Percentiles rank a stretch among this genome's conserved stretches.
These are phyloP conservation scores for Nemania sp. DNA, from an alignment of 2,329 filamentous ascomycete species.

Conservation along the genomic window DNA sequence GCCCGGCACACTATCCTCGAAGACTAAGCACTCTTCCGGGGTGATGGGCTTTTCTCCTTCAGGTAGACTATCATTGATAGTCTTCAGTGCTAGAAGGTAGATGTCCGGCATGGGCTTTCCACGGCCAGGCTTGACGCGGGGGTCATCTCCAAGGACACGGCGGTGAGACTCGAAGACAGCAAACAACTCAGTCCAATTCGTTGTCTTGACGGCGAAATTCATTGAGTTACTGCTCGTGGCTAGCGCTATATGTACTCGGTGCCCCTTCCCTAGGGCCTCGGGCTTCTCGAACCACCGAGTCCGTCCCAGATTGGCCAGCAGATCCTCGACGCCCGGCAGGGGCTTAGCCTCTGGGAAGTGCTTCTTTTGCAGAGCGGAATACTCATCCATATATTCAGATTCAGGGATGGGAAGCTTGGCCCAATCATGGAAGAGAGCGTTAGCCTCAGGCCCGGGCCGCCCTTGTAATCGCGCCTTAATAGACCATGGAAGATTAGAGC, in stretches of 20 bases:
- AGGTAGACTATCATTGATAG: slow-evolving; percentile 80
- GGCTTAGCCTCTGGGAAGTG: slow-evolving; percentile 81
- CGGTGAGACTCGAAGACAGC: slow-evolving; percentile 75
- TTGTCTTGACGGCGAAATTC: slow-evolving; percentile 84
- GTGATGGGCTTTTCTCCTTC: slow-evolving; percentile 73
- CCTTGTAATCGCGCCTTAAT: slow-evolving; percentile 88
- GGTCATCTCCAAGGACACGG: slow-evolving; percentile 86
- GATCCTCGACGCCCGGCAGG: slow-evolving; percentile 78
- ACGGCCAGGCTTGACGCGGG: slow-evolving; percentile 78
- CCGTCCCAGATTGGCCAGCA: slow-evolving; percentile 72
- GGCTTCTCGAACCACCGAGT: slow-evolving; percentile 62
- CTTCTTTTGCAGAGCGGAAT: slow-evolving; percentile 72
- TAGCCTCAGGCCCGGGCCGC: slow-evolving; percentile 66
- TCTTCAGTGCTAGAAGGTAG: slow-evolving; percentile 85
- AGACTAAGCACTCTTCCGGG: slow-evolving; percentile 92
- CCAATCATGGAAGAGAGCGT: slow-evolving; percentile 77
- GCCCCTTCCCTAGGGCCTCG: slow-evolving; percentile 50
- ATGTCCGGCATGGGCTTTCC: slow-evolving; percentile 97
- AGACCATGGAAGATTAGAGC: slow-evolving; percentile 85
- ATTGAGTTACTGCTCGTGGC: slow-evolving; percentile 80
- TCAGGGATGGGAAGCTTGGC: slow-evolving; percentile 82
- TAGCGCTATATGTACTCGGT: slow-evolving; percentile 80
- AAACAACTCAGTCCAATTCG: slow-evolving; percentile 69
- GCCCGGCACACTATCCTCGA: slow-evolving; percentile 94
- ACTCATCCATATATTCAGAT: slow-evolving; percentile 73